Conservation (phyloP, 768 basidiomycete species). For the Lyophyllum semitale region DNA sequence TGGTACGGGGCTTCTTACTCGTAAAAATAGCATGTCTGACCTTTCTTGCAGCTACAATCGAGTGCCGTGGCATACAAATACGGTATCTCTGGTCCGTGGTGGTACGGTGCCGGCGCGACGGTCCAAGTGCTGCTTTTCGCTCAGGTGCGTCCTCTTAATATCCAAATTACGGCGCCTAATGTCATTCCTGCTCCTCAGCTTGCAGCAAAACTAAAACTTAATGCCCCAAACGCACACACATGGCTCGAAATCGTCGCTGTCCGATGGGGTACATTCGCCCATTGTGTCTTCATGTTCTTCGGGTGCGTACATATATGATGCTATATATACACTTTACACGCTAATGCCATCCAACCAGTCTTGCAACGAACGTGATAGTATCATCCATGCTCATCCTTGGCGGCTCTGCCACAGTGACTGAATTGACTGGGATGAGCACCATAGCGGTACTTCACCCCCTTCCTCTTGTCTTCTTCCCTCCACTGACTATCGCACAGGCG, state of each 20-base stretch:
- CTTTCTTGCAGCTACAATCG: conserved; percentile 56
- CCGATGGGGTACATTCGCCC: conserved; percentile 81
- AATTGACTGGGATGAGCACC: conserved; percentile 88
- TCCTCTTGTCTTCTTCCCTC: neutral
- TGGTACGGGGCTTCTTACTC: conserved; percentile 39
- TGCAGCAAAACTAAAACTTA: conserved; percentile 88
- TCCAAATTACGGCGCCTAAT: neutral
- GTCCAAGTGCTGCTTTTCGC: conserved; percentile 92
- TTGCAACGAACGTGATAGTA: conserved; percentile 92
- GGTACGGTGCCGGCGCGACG: conserved; percentile 90
- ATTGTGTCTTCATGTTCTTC: conserved; percentile 88
- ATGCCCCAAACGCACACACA: conserved; percentile 86
- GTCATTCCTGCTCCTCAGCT: conserved; percentile 41
- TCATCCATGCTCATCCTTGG: conserved; percentile 82
- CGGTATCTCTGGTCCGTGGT: conserved; percentile 85
- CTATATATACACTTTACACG: neutral
- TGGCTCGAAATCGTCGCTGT: conserved; percentile 85
- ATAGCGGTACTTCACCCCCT: conserved; percentile 50
- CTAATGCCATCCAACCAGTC: conserved; percentile 29
- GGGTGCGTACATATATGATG: conserved; percentile 43
- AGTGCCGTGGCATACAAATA: conserved; percentile 86
- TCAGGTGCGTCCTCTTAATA: conserved; percentile 41
- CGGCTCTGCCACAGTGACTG: conserved; percentile 84
- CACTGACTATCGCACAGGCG: conserved; percentile 42
- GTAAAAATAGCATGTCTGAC: neutral